Conservation (phyloP, 768 basidiomycete species). For the Hericium rajendrae region DNA sequence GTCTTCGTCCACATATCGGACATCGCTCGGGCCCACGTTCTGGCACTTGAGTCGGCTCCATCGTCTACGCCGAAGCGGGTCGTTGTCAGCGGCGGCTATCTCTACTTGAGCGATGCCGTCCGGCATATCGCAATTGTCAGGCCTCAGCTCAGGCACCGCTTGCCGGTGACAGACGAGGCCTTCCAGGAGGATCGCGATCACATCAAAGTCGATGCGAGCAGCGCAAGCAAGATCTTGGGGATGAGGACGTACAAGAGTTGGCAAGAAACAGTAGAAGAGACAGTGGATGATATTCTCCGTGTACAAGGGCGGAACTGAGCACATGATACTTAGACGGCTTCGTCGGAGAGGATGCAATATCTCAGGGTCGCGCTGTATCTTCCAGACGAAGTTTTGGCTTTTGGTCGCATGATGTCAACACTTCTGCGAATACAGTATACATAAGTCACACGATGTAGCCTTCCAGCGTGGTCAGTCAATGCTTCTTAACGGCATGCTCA, state of each 20-base stretch:
- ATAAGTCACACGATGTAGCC: too few species aligned
- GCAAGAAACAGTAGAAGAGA: not conserved
- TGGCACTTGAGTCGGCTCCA: constrained; percentile 11
- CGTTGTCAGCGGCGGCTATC: constrained; percentile 14
- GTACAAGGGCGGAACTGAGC: not conserved
- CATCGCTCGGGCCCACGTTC: constrained; percentile 20
- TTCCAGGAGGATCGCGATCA: not conserved
- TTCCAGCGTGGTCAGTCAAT: too few species aligned
- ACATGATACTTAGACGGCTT: too few species aligned
- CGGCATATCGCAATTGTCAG: constrained; percentile 11
- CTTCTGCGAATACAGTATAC: too few species aligned
- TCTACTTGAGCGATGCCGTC: constrained; percentile 17
- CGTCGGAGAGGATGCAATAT: too few species aligned
- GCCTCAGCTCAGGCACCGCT: constrained; percentile 10
- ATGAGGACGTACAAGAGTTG: not conserved
- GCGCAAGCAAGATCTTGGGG: not conserved
- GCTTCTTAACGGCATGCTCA: too few species aligned
- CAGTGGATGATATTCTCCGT: constrained; percentile 7
- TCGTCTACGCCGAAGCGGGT: constrained; percentile 13
- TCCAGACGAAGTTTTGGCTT: too few species aligned
- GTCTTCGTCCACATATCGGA: constrained; percentile 20
- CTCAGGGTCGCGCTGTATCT: too few species aligned
- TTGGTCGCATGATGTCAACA: too few species aligned
- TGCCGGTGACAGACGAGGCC: not conserved
- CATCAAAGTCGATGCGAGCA: not conserved